A percentile compares a stretch with the other conserved stretches of the same genome.
Evolutionary conservation across 495 filamentous ascomycete species (phyloP).

Genomic region (Chaetomium fimeti): DNA sequence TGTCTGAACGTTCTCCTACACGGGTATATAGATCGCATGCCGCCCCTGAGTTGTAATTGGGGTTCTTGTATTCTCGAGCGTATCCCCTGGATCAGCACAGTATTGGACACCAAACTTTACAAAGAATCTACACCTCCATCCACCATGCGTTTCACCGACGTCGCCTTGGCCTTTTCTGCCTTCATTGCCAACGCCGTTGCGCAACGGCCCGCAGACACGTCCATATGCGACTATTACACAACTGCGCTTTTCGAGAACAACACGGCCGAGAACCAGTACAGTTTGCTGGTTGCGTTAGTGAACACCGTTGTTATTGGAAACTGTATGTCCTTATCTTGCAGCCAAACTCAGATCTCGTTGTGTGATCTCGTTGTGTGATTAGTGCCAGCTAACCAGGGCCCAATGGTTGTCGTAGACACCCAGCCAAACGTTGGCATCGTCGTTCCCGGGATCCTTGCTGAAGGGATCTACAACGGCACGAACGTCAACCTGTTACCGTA

Average conservation of each 20-base stretch:
- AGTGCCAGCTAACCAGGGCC: not conserved
- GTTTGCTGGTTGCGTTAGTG: not conserved
- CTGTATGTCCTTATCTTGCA: not conserved
- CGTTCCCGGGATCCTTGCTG: not conserved
- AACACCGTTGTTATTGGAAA: not conserved
- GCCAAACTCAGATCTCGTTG: not conserved
- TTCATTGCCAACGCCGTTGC: not conserved
- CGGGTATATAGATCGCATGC: no score
- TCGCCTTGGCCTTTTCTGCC: not conserved
- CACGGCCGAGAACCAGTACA: not conserved
- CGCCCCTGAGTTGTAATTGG: no score
- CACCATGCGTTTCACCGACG: not conserved
- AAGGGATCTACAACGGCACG: not conserved
- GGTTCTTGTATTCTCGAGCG: no score
- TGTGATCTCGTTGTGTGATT: no score
- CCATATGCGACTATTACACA: not conserved
- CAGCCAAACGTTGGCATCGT: not conserved
- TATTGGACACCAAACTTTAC: no score
- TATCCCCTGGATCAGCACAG: no score
- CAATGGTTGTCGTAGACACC: not conserved
- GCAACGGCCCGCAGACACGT: not conserved
- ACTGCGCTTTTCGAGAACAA: not conserved
- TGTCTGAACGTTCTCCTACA: no score
- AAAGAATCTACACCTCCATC: no score
- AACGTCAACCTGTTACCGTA: slow-evolving; percentile 53